Percentiles rank a stretch among this genome's conserved stretches.
Conservation (phyloP, 2,329 filamentous ascomycete species). For the Teratosphaeria viscida region DNA sequence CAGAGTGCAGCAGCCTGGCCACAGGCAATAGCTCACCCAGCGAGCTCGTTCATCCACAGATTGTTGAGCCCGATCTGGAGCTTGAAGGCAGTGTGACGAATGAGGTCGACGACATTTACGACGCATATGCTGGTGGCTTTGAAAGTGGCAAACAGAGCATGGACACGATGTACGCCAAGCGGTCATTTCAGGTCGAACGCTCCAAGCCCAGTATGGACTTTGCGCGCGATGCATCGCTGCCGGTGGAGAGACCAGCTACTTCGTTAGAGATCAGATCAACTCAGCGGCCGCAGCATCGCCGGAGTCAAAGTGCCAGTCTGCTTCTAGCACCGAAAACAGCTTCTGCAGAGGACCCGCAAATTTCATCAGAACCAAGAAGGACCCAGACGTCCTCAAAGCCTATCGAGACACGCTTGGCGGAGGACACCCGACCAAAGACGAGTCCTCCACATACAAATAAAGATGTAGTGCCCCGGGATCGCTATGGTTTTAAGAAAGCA, state of each 20-base stretch:
- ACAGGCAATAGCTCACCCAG: slow-evolving; percentile 69
- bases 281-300: slow-evolving; percentile 13
- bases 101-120: slow-evolving; percentile 44
- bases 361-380: background rate
- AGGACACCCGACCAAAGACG: background rate
- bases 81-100: slow-evolving; percentile 44
- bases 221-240: slow-evolving; percentile 3
- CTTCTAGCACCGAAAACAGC: slow-evolving; percentile 12
- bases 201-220: slow-evolving; percentile 13
- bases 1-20: slow-evolving; percentile 70
- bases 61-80: slow-evolving; percentile 29
- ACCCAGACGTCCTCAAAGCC: background rate
- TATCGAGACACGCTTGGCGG: background rate
- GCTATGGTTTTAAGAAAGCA: slow-evolving; percentile 86
- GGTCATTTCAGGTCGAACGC: slow-evolving; percentile 11
- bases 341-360: slow-evolving; percentile 3
- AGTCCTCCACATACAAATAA: background rate
- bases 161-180: slow-evolving; percentile 12
- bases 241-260: slow-evolving; percentile 7
- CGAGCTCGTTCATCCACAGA: slow-evolving; percentile 51
- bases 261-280: background rate
- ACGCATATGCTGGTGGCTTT: slow-evolving; percentile 51
- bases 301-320: slow-evolving; percentile 24
- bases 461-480: slow-evolving; percentile 48
- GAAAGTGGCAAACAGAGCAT: slow-evolving; percentile 26